A percentile compares a stretch with the other conserved stretches of the same genome.
These are phyloP conservation scores for Serendipita sp. DNA, from an alignment of 768 basidiomycete species.

Conservation along the genomic window DNA sequence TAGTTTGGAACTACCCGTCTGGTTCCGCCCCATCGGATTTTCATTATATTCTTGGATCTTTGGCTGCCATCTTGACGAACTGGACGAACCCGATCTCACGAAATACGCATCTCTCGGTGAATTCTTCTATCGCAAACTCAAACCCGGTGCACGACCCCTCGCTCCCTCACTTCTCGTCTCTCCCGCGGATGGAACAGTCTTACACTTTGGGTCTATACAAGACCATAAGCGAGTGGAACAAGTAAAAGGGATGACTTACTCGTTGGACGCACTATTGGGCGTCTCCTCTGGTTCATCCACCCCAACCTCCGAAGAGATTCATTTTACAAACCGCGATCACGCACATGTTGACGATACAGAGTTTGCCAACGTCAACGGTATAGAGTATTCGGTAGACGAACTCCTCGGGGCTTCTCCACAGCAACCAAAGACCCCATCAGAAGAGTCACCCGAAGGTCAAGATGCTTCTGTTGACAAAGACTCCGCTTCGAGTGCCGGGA, in stretches of 20 bases:
- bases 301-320: slow-evolving; percentile 24
- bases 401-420: slow-evolving; percentile 44
- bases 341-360: slow-evolving; percentile 66
- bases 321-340: slow-evolving; percentile 32
- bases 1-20: slow-evolving; percentile 81
- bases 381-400: slow-evolving; percentile 84
- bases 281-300: slow-evolving; percentile 35
- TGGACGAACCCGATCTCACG: slow-evolving; percentile 62
- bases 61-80: slow-evolving; percentile 87
- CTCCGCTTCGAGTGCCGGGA: slow-evolving; percentile 17
- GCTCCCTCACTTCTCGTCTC: slow-evolving; percentile 57
- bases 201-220: slow-evolving; percentile 80
- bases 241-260: slow-evolving; percentile 96
- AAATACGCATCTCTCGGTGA: slow-evolving; percentile 77
- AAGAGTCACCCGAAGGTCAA: slow-evolving; percentile 49
- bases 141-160: slow-evolving; percentile 67
- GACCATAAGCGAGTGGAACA: slow-evolving; percentile 72
- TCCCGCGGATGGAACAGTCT: slow-evolving; percentile 84
- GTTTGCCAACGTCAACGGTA: slow-evolving; percentile 94
- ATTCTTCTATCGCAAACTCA: slow-evolving; percentile 87
- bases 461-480: slow-evolving; percentile 59
- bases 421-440: slow-evolving; percentile 33
- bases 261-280: slow-evolving; percentile 84
- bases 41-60: slow-evolving; percentile 76
- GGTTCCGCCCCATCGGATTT: slow-evolving; percentile 87